These are phyloP conservation scores for Leptographium lundbergii DNA, from an alignment of 2,329 filamentous ascomycete genomes.

Conservation along the genomic window DNA sequence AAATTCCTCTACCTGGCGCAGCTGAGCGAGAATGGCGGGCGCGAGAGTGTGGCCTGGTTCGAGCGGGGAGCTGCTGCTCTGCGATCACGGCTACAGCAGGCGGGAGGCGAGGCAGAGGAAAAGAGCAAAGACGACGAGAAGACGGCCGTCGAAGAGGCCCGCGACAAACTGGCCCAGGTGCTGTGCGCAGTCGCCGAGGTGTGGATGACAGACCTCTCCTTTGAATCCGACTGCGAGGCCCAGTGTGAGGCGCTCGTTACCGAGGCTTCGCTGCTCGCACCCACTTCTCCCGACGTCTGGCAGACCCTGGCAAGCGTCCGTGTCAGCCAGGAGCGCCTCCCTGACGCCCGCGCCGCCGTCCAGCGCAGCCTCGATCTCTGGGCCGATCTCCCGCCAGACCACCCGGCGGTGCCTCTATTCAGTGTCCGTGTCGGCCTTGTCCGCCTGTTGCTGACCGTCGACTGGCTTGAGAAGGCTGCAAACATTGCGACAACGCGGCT, in stretches of 20 bases:
- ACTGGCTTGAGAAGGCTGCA: conserved; percentile 73
- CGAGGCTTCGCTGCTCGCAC: conserved; percentile 76
- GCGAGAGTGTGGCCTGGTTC: conserved; percentile 54
- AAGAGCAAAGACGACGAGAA: neutral
- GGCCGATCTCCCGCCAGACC: conserved; percentile 62
- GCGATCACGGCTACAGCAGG: conserved; percentile 36
- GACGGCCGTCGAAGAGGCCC: conserved; percentile 39
- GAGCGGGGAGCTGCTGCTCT: conserved; percentile 60
- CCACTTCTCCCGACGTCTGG: conserved; percentile 74
- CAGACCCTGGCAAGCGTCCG: conserved; percentile 90
- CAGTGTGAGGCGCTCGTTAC: conserved; percentile 82
- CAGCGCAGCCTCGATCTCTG: conserved; percentile 70
- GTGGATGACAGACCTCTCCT: conserved; percentile 97
- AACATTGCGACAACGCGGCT: conserved; percentile 78
- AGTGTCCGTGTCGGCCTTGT: conserved; percentile 73
- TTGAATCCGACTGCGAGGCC: conserved; percentile 80
- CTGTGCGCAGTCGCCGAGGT: conserved; percentile 90
- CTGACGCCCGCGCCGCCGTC: conserved; percentile 72
- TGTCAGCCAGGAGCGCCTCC: conserved; percentile 69
- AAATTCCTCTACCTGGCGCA: conserved; percentile 95
- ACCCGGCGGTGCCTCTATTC: conserved; percentile 70
- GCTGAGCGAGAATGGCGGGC: conserved; percentile 59
- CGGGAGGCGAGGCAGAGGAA: conserved; percentile 10
- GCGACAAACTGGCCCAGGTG: conserved; percentile 74
- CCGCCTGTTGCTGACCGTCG: conserved; percentile 79